A percentile compares a stretch with the other conserved stretches of the same genome.
phyloP scores from a whole-genome alignment of 2,329 filamentous ascomycete species.

The Beauveria asiatica region DNA sequence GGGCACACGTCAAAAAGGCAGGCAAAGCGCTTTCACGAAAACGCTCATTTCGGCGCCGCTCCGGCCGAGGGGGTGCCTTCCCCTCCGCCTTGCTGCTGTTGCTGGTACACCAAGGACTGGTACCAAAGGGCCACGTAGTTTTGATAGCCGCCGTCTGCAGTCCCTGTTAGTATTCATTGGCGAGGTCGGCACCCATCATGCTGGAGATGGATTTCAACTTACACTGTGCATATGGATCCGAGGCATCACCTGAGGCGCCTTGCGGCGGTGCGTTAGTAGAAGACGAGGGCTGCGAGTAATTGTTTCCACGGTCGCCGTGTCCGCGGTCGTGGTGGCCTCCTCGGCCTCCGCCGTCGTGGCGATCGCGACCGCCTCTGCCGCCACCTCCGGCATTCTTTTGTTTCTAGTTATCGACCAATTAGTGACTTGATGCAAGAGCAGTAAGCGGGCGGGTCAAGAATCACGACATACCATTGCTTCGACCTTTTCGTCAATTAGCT shows the following conservation, averaged over 20 bases:
- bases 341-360: constrained; percentile 29
- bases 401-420: constrained; percentile 32
- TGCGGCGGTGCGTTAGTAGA: constrained; percentile 35
- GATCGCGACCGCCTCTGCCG: constrained; percentile 30
- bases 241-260: constrained; percentile 40
- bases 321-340: constrained; percentile 22
- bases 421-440: constrained; percentile 16
- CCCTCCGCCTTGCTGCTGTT: constrained; percentile 31
- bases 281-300: constrained; percentile 36
- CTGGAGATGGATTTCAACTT: constrained; percentile 23
- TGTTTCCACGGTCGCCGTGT: constrained; percentile 42
- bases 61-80: constrained; percentile 21
- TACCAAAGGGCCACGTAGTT: constrained; percentile 77
- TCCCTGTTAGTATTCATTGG: constrained; percentile 13
- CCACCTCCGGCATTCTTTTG: constrained; percentile 42
- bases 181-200: constrained; percentile 10
- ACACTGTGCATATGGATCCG: constrained; percentile 70
- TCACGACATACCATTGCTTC: constrained; percentile 65
- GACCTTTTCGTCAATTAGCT: constrained; percentile 84
- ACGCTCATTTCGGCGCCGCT: constrained; percentile 22
- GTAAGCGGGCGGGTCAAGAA: background rate
- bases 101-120: constrained; percentile 49
- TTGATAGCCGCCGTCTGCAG: constrained; percentile 66
- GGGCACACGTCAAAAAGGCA: background rate
- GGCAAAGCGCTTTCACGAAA: constrained; percentile 21